phyloP scores from a whole-genome alignment of 345 rosid species.

The Psidium friedrichsthalianum region DNA sequence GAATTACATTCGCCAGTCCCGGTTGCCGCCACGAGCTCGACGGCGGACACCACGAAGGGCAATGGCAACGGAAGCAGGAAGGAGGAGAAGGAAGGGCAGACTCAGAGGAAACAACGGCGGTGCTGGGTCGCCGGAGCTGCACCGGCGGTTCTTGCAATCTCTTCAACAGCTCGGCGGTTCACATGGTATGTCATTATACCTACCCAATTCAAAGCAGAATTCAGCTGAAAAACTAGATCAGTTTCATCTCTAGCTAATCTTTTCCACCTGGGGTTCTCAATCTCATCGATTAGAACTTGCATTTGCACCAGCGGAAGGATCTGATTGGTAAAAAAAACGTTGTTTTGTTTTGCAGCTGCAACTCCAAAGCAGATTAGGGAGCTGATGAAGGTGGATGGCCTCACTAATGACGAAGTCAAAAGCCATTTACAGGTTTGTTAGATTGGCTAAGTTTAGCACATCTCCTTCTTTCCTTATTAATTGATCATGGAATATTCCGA shows the following conservation, averaged over 20 bases:
- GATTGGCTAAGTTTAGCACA: neutral
- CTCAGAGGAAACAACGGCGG: conserved; percentile 67
- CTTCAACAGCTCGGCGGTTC: conserved; percentile 96
- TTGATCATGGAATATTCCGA: neutral
- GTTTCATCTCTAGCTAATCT: neutral
- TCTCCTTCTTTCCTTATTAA: neutral
- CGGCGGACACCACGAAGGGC: conserved; percentile 15
- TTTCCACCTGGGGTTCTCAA: neutral
- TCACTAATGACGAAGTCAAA: conserved; percentile 93
- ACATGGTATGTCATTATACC: conserved; percentile 31
- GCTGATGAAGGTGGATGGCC: conserved; percentile 92
- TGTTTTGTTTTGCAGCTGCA: conserved; percentile 39
- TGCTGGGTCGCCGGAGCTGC: conserved; percentile 98
- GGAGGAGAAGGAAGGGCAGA: conserved; percentile 31
- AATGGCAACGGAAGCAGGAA: conserved; percentile 9
- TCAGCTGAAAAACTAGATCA: neutral
- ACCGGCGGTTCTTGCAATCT: conserved; percentile 65
- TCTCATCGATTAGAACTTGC: neutral
- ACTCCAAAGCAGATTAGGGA: conserved; percentile 96
- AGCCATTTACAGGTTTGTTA: conserved; percentile 88
- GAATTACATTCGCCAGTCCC: conserved; percentile 11
- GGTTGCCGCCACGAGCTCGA: conserved; percentile 41
- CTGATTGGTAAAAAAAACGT: neutral
- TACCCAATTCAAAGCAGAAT: neutral
- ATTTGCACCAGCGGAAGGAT: neutral